These are phyloP conservation scores for Hericium coralloides DNA, from an alignment of 768 basidiomycete species.

Conservation along the genomic window DNA sequence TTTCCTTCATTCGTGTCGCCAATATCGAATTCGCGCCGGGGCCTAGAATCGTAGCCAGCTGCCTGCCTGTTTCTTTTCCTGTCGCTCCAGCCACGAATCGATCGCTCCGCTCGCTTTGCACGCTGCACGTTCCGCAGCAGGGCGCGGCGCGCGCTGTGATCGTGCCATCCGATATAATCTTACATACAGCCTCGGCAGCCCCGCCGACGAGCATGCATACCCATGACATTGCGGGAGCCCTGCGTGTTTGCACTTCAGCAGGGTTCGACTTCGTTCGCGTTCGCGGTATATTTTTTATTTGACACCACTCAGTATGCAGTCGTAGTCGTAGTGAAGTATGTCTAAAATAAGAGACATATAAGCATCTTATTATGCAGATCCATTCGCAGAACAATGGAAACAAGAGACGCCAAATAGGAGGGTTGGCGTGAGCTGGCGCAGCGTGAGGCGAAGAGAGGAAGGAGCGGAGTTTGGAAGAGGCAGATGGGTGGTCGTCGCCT, in stretches of 20 bases:
- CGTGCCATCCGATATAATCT: background rate
- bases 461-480: conserved; percentile 21
- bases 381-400: background rate
- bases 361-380: background rate
- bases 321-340: background rate
- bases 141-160: background rate
- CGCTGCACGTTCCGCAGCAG: background rate
- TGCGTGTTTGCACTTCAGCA: background rate
- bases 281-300: conserved; percentile 3
- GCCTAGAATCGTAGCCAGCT: conserved; percentile 2
- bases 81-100: background rate
- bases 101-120: background rate
- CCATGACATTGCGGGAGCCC: background rate
- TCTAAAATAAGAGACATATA: background rate
- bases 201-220: conserved; percentile 2
- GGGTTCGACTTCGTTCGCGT: background rate
- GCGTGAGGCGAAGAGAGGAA: conserved; percentile 18
- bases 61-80: background rate
- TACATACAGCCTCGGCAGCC: conserved; percentile 1
- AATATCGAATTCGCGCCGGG: background rate
- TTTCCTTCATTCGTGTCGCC: conserved; percentile 1
- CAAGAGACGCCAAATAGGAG: background rate
- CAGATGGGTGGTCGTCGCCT: conserved; percentile 7
- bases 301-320: background rate
- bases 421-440: conserved; percentile 1